Base-by-base conservation (phyloP, 2,329 filamentous ascomycete genomes). In the Xylariaceae sp. region DNA sequence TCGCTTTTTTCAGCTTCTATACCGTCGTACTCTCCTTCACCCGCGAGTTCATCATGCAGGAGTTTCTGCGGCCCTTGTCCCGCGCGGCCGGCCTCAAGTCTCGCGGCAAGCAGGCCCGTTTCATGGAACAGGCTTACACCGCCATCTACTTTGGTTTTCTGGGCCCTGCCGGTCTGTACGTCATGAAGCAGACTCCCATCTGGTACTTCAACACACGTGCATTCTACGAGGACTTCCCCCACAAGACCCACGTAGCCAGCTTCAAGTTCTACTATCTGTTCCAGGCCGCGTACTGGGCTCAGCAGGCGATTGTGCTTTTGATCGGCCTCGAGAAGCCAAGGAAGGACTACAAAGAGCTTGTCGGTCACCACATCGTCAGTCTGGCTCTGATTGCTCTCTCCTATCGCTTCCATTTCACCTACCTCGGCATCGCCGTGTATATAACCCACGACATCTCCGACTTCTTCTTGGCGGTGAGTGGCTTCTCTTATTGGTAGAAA, bases 191-290 rank as follows among this genome's bases (percentile, higher is more conserved):
- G 57, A 93, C 90, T n/a, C 87, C 91, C 7, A 84, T 97, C 40
- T 97, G 91, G 93, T 97, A 96, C 72, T 97, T 96, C 80, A 92
- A 95, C 74, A 94, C 89, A 2, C 78, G 76, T 28, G 90, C 84
- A 70, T 96, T 97, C 89, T 97, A 95, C 72, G 89, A 93, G 70
- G 78, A 77, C 16, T 96, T 90, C 70, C 92, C 92, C 5, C 92
- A 97, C 72, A 81, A 82, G 63, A 86, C 87, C 28, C 90, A 95
- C 67, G 86, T 89, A 57, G 89, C 78, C 52, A 64, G 81, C 38
- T 91, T 97, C 82, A 97, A 97, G 77, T 90, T 93, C 54, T 97
- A 97, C 75, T 97, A 97, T 70, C 79, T 97, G 58, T 88, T 97
- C 64, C 86, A 97, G 74, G 93, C 90, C 41, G 89, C 88, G 60